A percentile compares a stretch with the other conserved stretches of the same genome.
Conservation (phyloP, 2,329 filamentous ascomycete species). For the Ascochyta clinopodiicola region DNA sequence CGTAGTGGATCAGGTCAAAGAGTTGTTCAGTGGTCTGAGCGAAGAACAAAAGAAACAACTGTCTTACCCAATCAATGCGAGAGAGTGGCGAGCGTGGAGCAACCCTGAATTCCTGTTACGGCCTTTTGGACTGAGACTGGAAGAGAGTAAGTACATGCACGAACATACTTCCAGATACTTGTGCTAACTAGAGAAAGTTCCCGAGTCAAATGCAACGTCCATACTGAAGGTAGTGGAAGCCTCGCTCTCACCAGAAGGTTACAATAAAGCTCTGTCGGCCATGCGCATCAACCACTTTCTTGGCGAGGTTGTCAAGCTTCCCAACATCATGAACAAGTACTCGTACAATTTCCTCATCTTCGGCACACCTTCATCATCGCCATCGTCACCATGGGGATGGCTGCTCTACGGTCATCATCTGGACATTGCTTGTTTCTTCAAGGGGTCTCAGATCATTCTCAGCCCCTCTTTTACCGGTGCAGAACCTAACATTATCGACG, state of each 20-base stretch:
- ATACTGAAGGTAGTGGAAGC: slow-evolving; percentile 64
- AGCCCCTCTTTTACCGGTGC: slow-evolving; percentile 81
- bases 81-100: slow-evolving; percentile 73
- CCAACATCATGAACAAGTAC: slow-evolving; percentile 72
- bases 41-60: slow-evolving; percentile 58
- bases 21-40: slow-evolving; percentile 56
- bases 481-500: slow-evolving; percentile 77
- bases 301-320: slow-evolving; percentile 68
- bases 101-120: slow-evolving; percentile 77
- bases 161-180: too few relatives aligned
- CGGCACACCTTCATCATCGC: slow-evolving; percentile 62
- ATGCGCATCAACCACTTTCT: slow-evolving; percentile 81
- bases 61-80: slow-evolving; percentile 69
- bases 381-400: slow-evolving; percentile 69
- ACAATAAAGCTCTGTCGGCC: slow-evolving; percentile 70
- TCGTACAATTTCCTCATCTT: slow-evolving; percentile 80
- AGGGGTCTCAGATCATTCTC: slow-evolving; percentile 69
- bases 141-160: slow-evolving; percentile 56
- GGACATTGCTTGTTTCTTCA: slow-evolving; percentile 74
- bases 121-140: slow-evolving; percentile 72
- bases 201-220: slow-evolving; percentile 42
- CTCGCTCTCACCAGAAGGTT: slow-evolving; percentile 73
- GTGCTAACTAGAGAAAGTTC: slow-evolving; percentile 29
- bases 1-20: slow-evolving; percentile 62
- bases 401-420: slow-evolving; percentile 81